These are phyloP conservation scores for Lodderomyces beijingensis DNA, from an alignment of 1,139 yeast species.

Conservation along the genomic window DNA sequence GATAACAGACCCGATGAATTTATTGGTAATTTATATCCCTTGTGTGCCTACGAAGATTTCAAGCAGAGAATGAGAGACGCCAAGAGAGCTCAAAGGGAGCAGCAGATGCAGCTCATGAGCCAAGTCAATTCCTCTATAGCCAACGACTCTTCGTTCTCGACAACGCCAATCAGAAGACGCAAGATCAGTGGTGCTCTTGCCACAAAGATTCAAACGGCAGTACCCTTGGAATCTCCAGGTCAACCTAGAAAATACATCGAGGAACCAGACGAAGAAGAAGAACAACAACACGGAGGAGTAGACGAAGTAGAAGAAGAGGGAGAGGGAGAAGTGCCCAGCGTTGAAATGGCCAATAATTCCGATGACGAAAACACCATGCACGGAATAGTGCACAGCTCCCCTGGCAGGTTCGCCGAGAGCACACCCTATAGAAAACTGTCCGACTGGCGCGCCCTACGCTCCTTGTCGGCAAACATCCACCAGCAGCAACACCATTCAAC, in stretches of 20 bases:
- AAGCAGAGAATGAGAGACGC: slow-evolving; percentile 47
- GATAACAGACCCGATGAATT: slow-evolving; percentile 65
- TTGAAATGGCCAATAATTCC: slow-evolving; percentile 33
- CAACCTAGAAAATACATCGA: slow-evolving; percentile 80
- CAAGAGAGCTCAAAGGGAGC: slow-evolving; percentile 20
- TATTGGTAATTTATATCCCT: slow-evolving; percentile 73
- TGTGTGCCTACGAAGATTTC: slow-evolving; percentile 56
- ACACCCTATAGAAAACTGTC: slow-evolving; percentile 10
- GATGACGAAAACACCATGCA: slow-evolving; percentile 30
- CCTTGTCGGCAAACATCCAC: slow-evolving; percentile 35
- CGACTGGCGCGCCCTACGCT: slow-evolving; percentile 41
- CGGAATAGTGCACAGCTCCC: slow-evolving; percentile 19
- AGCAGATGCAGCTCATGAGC: background rate
- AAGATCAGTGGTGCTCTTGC: slow-evolving; percentile 68
- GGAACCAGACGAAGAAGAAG: slow-evolving; percentile 22
- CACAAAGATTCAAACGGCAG: slow-evolving; percentile 65
- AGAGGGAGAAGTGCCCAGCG: slow-evolving; percentile 5
- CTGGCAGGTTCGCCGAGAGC: slow-evolving; percentile 19
- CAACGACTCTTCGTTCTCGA: slow-evolving; percentile 40
- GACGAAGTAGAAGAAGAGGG: slow-evolving; percentile 66
- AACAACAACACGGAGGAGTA: slow-evolving; percentile 10
- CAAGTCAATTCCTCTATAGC: slow-evolving; percentile 6
- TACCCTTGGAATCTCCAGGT: slow-evolving; percentile 92
- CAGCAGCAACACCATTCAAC: slow-evolving; percentile 35
- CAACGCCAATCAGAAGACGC: slow-evolving; percentile 73